Conservation (phyloP, 768 basidiomycete genomes). For the Hygrophorus pudorinus region DNA sequence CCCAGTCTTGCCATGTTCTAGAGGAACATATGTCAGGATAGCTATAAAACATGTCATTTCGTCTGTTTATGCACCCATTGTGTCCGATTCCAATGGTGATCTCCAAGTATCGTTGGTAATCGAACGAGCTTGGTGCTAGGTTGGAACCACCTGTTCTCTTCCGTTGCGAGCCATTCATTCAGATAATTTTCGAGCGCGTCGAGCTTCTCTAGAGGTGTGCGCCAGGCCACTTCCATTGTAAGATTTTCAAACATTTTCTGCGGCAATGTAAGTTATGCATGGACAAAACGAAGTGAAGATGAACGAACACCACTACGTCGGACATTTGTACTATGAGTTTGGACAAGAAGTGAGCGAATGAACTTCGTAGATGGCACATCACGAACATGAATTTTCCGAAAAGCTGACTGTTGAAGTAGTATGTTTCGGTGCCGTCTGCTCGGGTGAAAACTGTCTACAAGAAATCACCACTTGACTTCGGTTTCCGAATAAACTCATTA, state of each 20-base stretch:
- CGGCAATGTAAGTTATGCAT: too few relatives aligned
- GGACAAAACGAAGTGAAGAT: too few relatives aligned
- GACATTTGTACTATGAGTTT: conserved; percentile 45
- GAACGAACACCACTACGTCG: conserved; percentile 53
- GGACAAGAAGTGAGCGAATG: too few relatives aligned
- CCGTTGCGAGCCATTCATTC: conserved; percentile 69
- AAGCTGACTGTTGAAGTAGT: conserved; percentile 73
- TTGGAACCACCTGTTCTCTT: conserved; percentile 73
- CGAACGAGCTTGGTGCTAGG: conserved; percentile 56
- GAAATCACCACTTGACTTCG: too few relatives aligned
- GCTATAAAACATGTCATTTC: not conserved
- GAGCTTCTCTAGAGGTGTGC: conserved; percentile 60
- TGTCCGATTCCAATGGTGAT: conserved; percentile 57
- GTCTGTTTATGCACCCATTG: conserved; percentile 29
- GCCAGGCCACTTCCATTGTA: conserved; percentile 68
- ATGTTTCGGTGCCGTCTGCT: conserved; percentile 66
- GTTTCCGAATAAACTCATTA: not conserved
- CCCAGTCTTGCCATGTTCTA: conserved; percentile 41
- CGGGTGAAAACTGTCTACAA: conserved; percentile 58
- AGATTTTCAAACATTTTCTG: conserved; percentile 30
- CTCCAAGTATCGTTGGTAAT: conserved; percentile 56
- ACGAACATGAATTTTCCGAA: conserved; percentile 67
- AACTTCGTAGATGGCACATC: not conserved
- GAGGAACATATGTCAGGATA: not conserved
- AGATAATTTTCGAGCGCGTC: conserved; percentile 58